A percentile compares a stretch with the other conserved stretches of the same genome.
Evolutionary conservation across 139 green algal genomes (phyloP).

Genomic region (Auxenochlorella pyrenoidosa): DNA sequence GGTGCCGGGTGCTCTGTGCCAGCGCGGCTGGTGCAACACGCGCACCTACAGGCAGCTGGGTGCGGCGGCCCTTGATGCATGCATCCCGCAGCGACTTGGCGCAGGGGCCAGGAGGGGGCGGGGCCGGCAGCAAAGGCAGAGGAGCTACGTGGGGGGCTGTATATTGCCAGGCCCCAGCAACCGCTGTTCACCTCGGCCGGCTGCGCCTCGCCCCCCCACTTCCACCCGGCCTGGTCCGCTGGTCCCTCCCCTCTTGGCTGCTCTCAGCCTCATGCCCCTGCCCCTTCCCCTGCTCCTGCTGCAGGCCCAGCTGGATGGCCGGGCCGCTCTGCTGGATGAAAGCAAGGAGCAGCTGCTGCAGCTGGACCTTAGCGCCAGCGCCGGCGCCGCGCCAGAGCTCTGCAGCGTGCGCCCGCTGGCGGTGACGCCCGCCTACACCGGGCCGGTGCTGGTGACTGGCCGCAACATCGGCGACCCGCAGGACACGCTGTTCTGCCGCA

Average conservation of each 20-base stretch:
- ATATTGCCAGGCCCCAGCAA: neutral
- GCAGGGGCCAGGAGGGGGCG: too few species aligned
- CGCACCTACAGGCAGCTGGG: too few species aligned
- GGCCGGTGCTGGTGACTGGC: constrained; percentile 19
- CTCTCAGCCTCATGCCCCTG: too few species aligned
- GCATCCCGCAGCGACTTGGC: too few species aligned
- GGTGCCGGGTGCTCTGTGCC: too few species aligned
- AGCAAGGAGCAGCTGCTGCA: neutral
- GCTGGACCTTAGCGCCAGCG: neutral
- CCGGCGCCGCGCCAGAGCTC: neutral
- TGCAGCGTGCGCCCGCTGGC: constrained; percentile 35
- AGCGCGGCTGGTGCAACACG: too few species aligned
- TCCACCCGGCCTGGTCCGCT: too few species aligned
- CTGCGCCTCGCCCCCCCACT: neutral
- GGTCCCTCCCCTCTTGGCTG: too few species aligned
- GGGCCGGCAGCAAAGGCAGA: neutral
- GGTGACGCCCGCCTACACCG: constrained; percentile 15
- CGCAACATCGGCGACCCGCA: constrained; percentile 3
- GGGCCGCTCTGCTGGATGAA: constrained; percentile 2
- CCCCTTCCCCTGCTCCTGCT: neutral
- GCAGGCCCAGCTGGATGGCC: constrained; percentile 15
- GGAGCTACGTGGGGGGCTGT: neutral
- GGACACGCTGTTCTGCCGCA: constrained; percentile 32
- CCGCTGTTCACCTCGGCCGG: neutral
- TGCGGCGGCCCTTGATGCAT: too few species aligned